phyloP scores from a whole-genome alignment of 306 rosid genomes.

The Rosa multiflora region DNA sequence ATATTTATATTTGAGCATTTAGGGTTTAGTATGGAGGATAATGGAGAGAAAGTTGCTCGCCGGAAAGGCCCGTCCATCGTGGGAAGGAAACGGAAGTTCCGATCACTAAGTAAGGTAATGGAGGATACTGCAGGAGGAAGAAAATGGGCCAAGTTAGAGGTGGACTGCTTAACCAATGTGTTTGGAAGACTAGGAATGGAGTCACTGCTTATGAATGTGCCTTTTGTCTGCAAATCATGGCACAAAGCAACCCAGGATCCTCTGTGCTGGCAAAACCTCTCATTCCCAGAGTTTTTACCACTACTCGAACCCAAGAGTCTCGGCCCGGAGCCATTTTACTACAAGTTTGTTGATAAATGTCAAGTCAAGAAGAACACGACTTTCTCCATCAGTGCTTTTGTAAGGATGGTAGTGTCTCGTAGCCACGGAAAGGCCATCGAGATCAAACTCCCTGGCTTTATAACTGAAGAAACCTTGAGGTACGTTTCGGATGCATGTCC shows the following conservation, averaged over 20 bases:
- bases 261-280: not conserved
- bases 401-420: not conserved
- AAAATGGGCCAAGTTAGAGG: not conserved
- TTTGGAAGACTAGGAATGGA: not conserved
- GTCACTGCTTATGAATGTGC: not conserved
- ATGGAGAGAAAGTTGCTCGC: no score
- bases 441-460: not conserved
- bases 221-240: slow-evolving; percentile 1
- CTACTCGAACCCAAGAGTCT: not conserved
- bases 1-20: no score
- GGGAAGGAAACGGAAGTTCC: no score
- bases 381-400: not conserved
- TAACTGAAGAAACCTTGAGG: not conserved
- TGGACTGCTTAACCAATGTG: not conserved
- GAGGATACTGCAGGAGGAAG: not conserved
- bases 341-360: not conserved
- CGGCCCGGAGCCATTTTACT: not conserved
- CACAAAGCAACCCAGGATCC: not conserved
- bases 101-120: no score
- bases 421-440: not conserved
- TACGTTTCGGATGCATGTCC: not conserved
- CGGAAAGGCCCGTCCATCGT: no score
- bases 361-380: not conserved
- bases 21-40: no score
- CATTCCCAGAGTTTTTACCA: not conserved